Conservation (phyloP, 768 basidiomycete genomes). For the Phaeotremella fagi region DNA sequence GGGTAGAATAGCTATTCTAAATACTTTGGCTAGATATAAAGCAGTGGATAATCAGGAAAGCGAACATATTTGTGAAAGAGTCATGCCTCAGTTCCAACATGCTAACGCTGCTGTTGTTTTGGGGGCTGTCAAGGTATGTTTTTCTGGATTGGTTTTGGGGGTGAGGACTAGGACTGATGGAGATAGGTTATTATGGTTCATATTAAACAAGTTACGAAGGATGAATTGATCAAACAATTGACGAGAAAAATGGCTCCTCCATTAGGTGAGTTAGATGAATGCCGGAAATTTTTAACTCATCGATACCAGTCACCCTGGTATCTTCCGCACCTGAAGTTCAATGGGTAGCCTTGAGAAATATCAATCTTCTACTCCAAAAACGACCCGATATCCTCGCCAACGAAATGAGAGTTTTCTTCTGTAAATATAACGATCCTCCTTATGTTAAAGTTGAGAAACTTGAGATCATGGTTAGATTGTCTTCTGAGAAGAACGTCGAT, state of each 20-base stretch:
- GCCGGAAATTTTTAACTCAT: not conserved
- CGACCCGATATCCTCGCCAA: constrained; percentile 81
- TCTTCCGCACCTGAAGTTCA: constrained; percentile 97
- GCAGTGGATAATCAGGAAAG: constrained; percentile 87
- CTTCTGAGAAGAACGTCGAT: constrained; percentile 86
- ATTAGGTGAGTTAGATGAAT: constrained; percentile 46
- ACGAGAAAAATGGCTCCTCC: constrained; percentile 97
- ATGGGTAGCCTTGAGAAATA: constrained; percentile 95
- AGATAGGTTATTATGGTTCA: constrained; percentile 93
- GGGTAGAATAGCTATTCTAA: constrained; percentile 91
- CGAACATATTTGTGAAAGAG: constrained; percentile 97
- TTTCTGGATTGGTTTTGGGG: no score
- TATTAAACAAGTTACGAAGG: constrained; percentile 72
- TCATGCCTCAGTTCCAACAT: constrained; percentile 97
- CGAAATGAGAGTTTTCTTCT: constrained; percentile 99
- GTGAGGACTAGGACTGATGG: not conserved
- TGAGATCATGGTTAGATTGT: constrained; percentile 95
- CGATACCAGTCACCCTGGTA: constrained; percentile 69
- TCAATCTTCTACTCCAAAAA: constrained; percentile 93
- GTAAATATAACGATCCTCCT: constrained; percentile 99
- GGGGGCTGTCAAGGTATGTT: constrained; percentile 82
- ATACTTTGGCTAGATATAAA: constrained; percentile 75
- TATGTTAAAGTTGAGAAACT: constrained; percentile 98
- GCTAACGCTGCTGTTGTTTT: constrained; percentile 92
- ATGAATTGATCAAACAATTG: constrained; percentile 77